Evolutionary conservation across 1,284 basidiomycete species (phyloP).

Genomic region (Pseudozyma pruni): DNA sequence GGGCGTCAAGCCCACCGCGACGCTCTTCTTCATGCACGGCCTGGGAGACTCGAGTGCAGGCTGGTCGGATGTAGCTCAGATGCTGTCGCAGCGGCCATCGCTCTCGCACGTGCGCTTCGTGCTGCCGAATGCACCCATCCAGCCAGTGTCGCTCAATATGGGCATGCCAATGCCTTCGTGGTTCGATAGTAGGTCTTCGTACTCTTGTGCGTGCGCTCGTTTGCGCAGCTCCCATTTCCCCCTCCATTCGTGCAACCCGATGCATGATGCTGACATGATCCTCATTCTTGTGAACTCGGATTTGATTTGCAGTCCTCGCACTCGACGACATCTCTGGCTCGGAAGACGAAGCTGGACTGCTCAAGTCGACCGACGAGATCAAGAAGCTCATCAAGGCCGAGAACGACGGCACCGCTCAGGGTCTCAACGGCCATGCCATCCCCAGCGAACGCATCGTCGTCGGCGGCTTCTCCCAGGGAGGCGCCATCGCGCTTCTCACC

Average conservation of each 20-base stretch:
- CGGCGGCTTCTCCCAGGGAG: slow-evolving; percentile 62
- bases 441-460: slow-evolving; percentile 61
- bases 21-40: slow-evolving; percentile 64
- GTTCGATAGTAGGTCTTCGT: slow-evolving; percentile 65
- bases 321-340: slow-evolving; percentile 58
- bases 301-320: slow-evolving; percentile 17
- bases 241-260: background rate
- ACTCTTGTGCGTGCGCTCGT: slow-evolving; percentile 43
- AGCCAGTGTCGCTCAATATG: slow-evolving; percentile 66
- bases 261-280: background rate
- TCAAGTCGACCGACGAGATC: slow-evolving; percentile 55
- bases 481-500: slow-evolving; percentile 60
- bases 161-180: slow-evolving; percentile 67
- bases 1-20: slow-evolving; percentile 60
- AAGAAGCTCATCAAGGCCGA: slow-evolving; percentile 61
- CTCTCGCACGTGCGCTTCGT: slow-evolving; percentile 65
- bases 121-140: slow-evolving; percentile 65
- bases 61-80: slow-evolving; percentile 65
- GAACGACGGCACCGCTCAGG: slow-evolving; percentile 53
- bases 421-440: slow-evolving; percentile 54
- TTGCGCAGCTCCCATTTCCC: background rate
- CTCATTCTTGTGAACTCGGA: background rate
- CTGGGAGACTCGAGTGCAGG: slow-evolving; percentile 65
- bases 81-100: slow-evolving; percentile 61
- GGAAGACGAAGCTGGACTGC: slow-evolving; percentile 64